Conservation (phyloP, 1,284 basidiomycete genomes). For the Volvariella volvacea region DNA sequence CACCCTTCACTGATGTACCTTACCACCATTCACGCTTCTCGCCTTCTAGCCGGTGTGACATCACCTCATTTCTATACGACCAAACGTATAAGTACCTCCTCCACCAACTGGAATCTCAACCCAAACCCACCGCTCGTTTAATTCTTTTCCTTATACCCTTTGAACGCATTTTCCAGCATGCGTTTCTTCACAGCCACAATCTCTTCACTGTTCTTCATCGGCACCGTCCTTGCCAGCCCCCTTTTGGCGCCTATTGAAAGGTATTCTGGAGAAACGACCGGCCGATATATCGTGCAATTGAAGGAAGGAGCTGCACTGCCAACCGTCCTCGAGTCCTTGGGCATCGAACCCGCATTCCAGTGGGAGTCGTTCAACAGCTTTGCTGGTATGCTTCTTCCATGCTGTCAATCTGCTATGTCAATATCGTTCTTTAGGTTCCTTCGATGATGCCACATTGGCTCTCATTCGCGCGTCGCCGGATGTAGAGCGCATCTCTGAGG, state of each 20-base stretch:
- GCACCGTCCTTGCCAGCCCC: constrained; percentile 13
- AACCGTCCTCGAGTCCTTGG: too few relatives aligned
- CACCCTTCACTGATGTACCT: too few relatives aligned
- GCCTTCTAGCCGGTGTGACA: too few relatives aligned
- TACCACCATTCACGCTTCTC: too few relatives aligned
- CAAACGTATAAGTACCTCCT: too few relatives aligned
- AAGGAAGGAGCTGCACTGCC: constrained; percentile 23
- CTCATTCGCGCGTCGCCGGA: constrained; percentile 34
- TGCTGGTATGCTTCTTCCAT: background rate
- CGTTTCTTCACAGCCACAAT: constrained; percentile 17
- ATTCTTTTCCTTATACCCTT: background rate
- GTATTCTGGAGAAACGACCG: constrained; percentile 17
- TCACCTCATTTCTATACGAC: too few relatives aligned
- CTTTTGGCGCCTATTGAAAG: constrained; percentile 15
- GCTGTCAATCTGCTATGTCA: background rate
- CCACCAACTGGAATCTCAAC: too few relatives aligned
- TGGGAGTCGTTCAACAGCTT: background rate
- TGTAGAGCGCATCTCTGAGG: constrained; percentile 65
- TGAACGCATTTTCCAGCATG: constrained; percentile 14
- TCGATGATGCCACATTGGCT: background rate
- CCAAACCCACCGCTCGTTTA: too few relatives aligned
- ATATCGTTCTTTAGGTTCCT: background rate
- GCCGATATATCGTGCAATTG: constrained; percentile 54
- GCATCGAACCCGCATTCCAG: too few relatives aligned
- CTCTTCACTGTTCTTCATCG: constrained; percentile 13